Evolutionary conservation across 2,329 filamentous ascomycete genomes (phyloP), one percentile per base, ranked within the genome.

Genomic region (Fusarium agapanthi): DNA sequence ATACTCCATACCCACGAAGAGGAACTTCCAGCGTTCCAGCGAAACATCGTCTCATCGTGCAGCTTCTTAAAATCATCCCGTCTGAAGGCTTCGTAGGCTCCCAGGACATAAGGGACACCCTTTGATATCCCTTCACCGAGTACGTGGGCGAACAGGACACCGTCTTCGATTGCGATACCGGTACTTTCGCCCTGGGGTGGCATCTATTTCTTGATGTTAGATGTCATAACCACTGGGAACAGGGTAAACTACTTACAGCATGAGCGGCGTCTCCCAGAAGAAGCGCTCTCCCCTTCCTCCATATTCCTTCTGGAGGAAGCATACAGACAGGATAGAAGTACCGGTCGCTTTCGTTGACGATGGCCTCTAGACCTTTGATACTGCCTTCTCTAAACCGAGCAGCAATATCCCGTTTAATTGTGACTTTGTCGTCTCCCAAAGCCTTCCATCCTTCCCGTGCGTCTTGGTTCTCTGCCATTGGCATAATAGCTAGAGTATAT

Each of bases 211-310:
- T 4, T 22, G 1, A 30, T 30, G 10, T 54, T 0, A 38, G 34
- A 1, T n/a, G 3, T 18, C 3, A 7, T n/a, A 1, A 1, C 3
- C 10, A 1, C 3, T 2, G 5, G 2, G 11, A 30, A 7, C 0
- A 3, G 7, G 3, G 3, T 16, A 7, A 8, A 10, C 1, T 28
- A 18, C 50, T 53, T 38, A 54, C 50, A 28, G 50, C 50, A 4
- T 30, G 50, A 5, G 50, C 34, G 18, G 50, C 50, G 0, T 54
- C 50, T 7, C 50, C 50, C 0, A 38, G 50, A 7, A 54, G 50
- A 16, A 54, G 10, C 5, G 30, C 34, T 54, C 24, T 38, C 2
- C 50, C 34, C 7, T 38, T 28, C 10, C 7, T 53, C 50, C 50
- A 53, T 28, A 10, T 28, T 13, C 50, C 50, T 1, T 9, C 24